Percentiles rank a stretch among this genome's conserved stretches.
These are phyloP conservation scores for Cryptococcus sp. DNA, from an alignment of 1,284 basidiomycete genomes.

Conservation along the genomic window DNA sequence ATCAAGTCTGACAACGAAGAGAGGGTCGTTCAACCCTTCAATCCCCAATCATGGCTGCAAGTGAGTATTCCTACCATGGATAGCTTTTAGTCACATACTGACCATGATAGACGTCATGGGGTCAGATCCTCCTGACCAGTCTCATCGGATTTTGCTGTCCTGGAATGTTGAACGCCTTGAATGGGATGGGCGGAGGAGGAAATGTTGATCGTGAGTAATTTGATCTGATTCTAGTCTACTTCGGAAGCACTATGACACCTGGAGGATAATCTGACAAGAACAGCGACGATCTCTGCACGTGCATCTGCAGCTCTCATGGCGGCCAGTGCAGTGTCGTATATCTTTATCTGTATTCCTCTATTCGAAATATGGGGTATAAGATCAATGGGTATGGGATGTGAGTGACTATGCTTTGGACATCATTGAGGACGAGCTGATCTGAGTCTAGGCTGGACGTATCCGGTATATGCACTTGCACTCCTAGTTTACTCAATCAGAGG, in stretches of 20 bases:
- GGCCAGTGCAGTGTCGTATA: conserved; percentile 1
- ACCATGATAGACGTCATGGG: not conserved
- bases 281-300: conserved; percentile 1
- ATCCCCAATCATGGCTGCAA: not conserved
- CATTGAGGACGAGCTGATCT: not conserved
- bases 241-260: too few species aligned
- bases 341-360: conserved; percentile 6
- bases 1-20: not conserved
- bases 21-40: not conserved
- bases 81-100: too few species aligned
- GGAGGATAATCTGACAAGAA: not conserved
- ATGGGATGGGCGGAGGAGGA: conserved; percentile 7
- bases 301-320: conserved; percentile 1
- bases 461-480: conserved; percentile 9
- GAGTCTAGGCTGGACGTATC: conserved; percentile 7
- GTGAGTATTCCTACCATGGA: too few species aligned
- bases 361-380: conserved; percentile 13
- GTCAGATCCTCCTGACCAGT: conserved; percentile 2
- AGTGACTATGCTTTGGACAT: not conserved
- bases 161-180: conserved; percentile 9
- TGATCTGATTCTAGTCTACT: too few species aligned
- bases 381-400: conserved; percentile 6
- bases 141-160: conserved; percentile 7
- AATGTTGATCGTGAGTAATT: conserved; percentile 5
- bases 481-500: conserved; percentile 53